Conservation (phyloP, 495 filamentous ascomycete genomes). For the Glarea lozoyensis region DNA sequence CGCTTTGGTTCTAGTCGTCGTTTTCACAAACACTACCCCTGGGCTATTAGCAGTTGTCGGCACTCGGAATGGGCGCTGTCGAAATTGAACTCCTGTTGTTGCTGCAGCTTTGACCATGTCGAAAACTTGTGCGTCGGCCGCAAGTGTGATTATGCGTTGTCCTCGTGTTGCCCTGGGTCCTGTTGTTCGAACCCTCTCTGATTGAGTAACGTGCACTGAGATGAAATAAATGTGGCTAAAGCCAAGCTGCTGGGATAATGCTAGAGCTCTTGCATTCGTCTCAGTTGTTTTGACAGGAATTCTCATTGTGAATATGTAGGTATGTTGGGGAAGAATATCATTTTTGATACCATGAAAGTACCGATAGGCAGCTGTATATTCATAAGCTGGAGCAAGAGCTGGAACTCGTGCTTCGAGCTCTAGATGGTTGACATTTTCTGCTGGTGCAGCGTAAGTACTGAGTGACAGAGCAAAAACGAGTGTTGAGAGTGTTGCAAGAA, state of each 20-base stretch:
- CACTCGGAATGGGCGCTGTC: not conserved
- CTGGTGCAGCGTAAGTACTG: not conserved
- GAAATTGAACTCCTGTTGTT: not conserved
- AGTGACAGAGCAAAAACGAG: not conserved
- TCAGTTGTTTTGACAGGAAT: not conserved
- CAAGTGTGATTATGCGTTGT: not conserved
- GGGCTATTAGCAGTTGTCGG: not conserved
- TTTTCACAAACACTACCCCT: not conserved
- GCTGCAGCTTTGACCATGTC: constrained; percentile 1
- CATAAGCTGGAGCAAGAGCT: not conserved
- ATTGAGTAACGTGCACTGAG: not conserved
- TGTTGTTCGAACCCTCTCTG: not conserved
- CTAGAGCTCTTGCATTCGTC: not conserved
- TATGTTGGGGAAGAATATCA: not conserved
- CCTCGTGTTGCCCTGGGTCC: not conserved
- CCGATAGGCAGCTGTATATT: not conserved
- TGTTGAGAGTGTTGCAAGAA: not conserved
- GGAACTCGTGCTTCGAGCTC: not conserved
- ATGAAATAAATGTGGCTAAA: not conserved
- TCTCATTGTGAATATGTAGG: not conserved
- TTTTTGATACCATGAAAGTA: not conserved
- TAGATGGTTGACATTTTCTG: not conserved
- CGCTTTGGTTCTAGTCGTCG: not conserved
- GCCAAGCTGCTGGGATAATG: not conserved
- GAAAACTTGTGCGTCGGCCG: not conserved